Evolutionary conservation across 306 rosid species (phyloP), one percentile per base, ranked within the genome.

Genomic region (Castanea sativa): DNA sequence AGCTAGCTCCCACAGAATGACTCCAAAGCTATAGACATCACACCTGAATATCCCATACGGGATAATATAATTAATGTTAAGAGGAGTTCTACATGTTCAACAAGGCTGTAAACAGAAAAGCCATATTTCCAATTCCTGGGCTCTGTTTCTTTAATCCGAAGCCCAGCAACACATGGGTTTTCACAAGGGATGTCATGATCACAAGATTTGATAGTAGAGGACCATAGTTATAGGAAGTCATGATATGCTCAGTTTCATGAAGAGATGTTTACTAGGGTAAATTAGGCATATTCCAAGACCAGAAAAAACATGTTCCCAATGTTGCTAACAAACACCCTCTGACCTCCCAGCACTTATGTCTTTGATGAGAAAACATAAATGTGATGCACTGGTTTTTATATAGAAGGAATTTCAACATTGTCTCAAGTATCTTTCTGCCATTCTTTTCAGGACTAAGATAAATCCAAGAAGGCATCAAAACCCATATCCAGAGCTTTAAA

Each of bases 1-100:
- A 76, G 99, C 98, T 83, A 96, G 96, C 91, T 96, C 99, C 98
- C 98, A 96, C 72, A 96, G 88, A 78, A 96, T 96, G 82, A 96
- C 91, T 79, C 99, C 99, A 74, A 96, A 96, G 89, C 99, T 96
- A 87, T 93, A 96, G 60, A 96, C 94, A 75, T 96, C 99, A 83
- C 99, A 96, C 89, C 99, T 96, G 88, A 69, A 68, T 57, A 84
- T 85, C 84, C 73, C 61, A 79, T 75, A 77, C 19, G 75, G 30
- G 59, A 73, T 45, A 23, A 23, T 56, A 73, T 74, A 65, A 68
- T 71, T 59, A 23, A 57, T 23, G 75, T 76, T 68, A 69, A 69
- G 6, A 8, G 73, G 30, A 38, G 13, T 35, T 70, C 68, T 55
- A 45, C 5, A 68, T 33, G 43, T 76, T 70, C 73, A 69, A 52